Base-by-base conservation (phyloP, 2,329 filamentous ascomycete species). In the Exophiala sideris region DNA sequence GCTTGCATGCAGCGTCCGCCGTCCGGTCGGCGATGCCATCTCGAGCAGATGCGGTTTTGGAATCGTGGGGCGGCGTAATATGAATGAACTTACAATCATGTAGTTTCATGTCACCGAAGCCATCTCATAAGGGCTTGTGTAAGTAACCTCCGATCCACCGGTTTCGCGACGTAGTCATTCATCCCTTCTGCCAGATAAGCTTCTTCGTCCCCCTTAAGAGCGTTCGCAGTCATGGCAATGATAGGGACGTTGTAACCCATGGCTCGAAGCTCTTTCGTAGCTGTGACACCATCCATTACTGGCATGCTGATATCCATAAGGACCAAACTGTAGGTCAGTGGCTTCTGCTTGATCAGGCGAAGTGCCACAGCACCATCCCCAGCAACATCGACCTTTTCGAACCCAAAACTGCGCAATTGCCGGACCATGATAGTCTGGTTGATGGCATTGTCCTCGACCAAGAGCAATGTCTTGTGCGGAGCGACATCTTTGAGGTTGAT, bases 281-380 rank as follows among this genome's bases (percentile, higher is more conserved):
- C 62, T 36, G 65, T 62, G 8, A 70, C 60, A 18, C 68, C 68
- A 51, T 71, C 61, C 68, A 71, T 71, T 12, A 71, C 62, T 1
- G 68, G 68, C 68, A 71, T 71, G 29, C 66, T 67, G 29, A 71
- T 66, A 50, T 70, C 68, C 69, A 54, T 58, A 35, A 62, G 44
- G 9, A 62, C 47, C 6, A 62, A 34, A 41, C 54, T 57, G 44
- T 77, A 79, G 68, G 89, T 91, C 61, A 96, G 89, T 16, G 86
- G 76, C 57, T 95, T 90, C 50, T 71, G 67, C 6, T 70, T 70
- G 2, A 79, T 64, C 60, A 73, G 66, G 3, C 65, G 66, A 52
- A 91, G 87, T 0, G 91, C 91, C 71, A 96, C 89, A 68, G 94
- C 88, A 0, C 87, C 87, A 64, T 90, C 87, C 66, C 89, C 88